Conservation (phyloP, 2,329 filamentous ascomycete species). For the Pseudogymnoascus pannorum region DNA sequence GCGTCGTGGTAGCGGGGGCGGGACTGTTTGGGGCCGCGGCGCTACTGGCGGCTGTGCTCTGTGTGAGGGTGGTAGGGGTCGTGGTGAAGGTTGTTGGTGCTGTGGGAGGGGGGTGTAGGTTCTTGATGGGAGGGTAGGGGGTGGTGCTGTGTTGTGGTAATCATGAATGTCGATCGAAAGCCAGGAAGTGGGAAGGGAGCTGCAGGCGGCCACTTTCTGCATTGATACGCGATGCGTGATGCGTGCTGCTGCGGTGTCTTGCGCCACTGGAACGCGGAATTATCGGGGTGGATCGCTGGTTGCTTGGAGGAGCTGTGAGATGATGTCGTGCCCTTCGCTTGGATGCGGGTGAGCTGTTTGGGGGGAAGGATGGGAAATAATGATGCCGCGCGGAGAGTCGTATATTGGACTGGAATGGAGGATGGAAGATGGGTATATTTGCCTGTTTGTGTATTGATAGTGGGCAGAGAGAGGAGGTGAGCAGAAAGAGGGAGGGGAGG, state of each 20-base stretch:
- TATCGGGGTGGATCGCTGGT: neutral
- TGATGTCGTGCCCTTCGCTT: neutral
- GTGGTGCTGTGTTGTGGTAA: neutral
- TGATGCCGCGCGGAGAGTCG: neutral
- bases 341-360: neutral
- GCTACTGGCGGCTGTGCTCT: conserved; percentile 18
- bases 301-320: neutral
- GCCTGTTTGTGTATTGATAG: neutral
- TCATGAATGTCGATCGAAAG: neutral
- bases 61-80: conserved; percentile 10
- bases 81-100: conserved; percentile 9
- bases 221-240: too few relatives aligned
- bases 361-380: neutral
- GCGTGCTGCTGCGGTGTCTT: neutral
- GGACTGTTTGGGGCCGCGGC: conserved; percentile 24
- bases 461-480: neutral
- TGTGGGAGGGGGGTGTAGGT: conserved; percentile 9
- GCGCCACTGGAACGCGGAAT: neutral
- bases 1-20: conserved; percentile 23
- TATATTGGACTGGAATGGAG: neutral
- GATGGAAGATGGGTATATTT: neutral
- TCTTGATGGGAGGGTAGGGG: conserved; percentile 12
- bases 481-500: neutral
- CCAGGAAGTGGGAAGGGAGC: neutral
- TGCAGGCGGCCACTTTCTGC: too few relatives aligned